Evolutionary conservation across 768 basidiomycete species (phyloP), one percentile per base, ranked within the genome.

Genomic region (Rossbeevera mucosa): DNA sequence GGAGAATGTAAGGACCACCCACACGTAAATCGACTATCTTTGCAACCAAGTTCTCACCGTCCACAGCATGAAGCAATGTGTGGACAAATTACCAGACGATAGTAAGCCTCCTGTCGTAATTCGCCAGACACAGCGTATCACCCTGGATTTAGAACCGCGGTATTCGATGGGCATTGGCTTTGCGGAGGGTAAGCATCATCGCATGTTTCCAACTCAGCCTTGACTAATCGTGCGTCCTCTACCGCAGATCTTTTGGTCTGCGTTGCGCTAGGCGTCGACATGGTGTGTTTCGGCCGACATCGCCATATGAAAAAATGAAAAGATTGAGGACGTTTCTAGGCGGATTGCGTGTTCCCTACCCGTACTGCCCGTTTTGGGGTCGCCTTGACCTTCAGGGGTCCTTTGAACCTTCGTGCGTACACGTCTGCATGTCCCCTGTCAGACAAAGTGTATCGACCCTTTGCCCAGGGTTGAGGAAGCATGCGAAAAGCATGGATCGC

Each of bases 91-190:
- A 5, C 92, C 92, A 3, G 74, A 77, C 65, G 90, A 93, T 60
- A 79, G 88, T 89, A 61, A 60, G 87, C 36, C 29, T 33, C 40
- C 44, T 44, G 53, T 48, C 28, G 43, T 49, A 28, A 13, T 26
- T 18, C 31, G 24, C 18, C 31, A 20, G 26, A 29, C 31, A 21
- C 18, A 36, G 30, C 40, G 36, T 44, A 48, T 65, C 44, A 69
- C 53, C 26, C 25, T 29, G 46, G 45, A 36, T 12, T 30, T 53
- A 91, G 90, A 89, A 42, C 91, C 92, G 8, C 79, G 91, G 58
- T 95, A 94, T 71, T 85, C 86, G 4, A 95, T 95, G 92, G 93
- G 91, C 2, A 80, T 94, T 40, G 91, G 92, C 8, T 94, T 91
- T 67, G 91, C 91, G 25, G 92, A 94, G 81, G 90, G 89, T 89